These are phyloP conservation scores for Metschnikowia cerradonensis DNA, from an alignment of 805 yeast genomes.

Conservation along the genomic window DNA sequence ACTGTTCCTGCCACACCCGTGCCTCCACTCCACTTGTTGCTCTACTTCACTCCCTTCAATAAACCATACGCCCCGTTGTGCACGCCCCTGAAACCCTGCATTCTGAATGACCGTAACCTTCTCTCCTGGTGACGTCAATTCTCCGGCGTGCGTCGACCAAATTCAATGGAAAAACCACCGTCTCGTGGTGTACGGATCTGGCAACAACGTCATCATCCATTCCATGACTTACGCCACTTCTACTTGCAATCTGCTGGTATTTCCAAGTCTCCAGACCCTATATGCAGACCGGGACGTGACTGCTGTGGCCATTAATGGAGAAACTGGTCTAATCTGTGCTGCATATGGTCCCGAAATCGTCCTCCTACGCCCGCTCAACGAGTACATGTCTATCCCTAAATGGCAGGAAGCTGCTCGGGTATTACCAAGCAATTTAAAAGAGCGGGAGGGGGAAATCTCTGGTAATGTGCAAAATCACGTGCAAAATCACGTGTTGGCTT, in stretches of 20 bases:
- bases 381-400: slow-evolving; percentile 38
- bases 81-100: background rate
- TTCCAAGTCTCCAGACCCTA: slow-evolving; percentile 62
- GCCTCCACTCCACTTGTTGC: too few species aligned
- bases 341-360: slow-evolving; percentile 42
- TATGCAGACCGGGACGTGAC: slow-evolving; percentile 64
- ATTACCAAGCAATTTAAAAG: background rate
- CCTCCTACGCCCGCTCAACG: slow-evolving; percentile 56
- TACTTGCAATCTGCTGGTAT: background rate
- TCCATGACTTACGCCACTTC: slow-evolving; percentile 14
- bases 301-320: slow-evolving; percentile 59
- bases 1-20: too few species aligned
- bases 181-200: slow-evolving; percentile 76
- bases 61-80: background rate
- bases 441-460: background rate
- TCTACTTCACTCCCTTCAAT: too few species aligned
- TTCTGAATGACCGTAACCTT: slow-evolving; percentile 59
- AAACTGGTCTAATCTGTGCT: slow-evolving; percentile 58
- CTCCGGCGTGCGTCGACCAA: slow-evolving; percentile 48
- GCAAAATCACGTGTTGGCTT: background rate
- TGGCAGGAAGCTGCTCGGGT: slow-evolving; percentile 41
- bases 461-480: background rate
- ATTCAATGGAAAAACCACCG: slow-evolving; percentile 66
- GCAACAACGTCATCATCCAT: slow-evolving; percentile 68
- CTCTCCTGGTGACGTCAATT: slow-evolving; percentile 83